phyloP scores from a whole-genome alignment of 2,329 filamentous ascomycete genomes.

The Aspergillus fumigatiaffinis region DNA sequence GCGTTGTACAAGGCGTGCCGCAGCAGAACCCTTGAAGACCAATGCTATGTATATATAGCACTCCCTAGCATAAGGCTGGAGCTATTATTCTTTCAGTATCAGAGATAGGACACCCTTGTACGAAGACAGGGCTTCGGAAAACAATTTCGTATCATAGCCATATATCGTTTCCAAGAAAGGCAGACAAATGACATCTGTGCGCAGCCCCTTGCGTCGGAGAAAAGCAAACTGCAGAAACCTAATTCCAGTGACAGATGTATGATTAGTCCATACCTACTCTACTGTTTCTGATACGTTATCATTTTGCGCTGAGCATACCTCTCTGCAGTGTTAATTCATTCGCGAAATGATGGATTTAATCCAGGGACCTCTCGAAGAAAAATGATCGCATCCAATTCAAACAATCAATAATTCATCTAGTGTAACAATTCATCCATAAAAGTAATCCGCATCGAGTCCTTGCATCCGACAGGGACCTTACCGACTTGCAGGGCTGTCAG shows the following conservation, averaged over 20 bases:
- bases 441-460: background rate
- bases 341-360: too few relatives aligned
- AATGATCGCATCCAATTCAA: too few relatives aligned
- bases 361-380: too few relatives aligned
- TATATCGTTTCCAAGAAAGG: background rate
- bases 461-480: background rate
- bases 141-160: background rate
- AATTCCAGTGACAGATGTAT: background rate
- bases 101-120: background rate
- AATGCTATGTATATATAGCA: background rate
- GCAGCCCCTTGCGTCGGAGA: background rate
- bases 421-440: background rate
- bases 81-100: background rate
- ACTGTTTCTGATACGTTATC: background rate
- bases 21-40: background rate
- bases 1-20: too few relatives aligned
- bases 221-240: background rate
- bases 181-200: background rate
- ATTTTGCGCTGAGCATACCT: too few relatives aligned
- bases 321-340: too few relatives aligned
- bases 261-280: background rate
- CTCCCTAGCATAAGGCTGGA: background rate
- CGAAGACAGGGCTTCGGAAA: background rate
- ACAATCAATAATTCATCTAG: background rate
- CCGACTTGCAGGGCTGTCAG: background rate